Evolutionary conservation across 352 stramenopile species (phyloP), one percentile per base, ranked within the genome.

Genomic region (Phytophthora sansomeana): DNA sequence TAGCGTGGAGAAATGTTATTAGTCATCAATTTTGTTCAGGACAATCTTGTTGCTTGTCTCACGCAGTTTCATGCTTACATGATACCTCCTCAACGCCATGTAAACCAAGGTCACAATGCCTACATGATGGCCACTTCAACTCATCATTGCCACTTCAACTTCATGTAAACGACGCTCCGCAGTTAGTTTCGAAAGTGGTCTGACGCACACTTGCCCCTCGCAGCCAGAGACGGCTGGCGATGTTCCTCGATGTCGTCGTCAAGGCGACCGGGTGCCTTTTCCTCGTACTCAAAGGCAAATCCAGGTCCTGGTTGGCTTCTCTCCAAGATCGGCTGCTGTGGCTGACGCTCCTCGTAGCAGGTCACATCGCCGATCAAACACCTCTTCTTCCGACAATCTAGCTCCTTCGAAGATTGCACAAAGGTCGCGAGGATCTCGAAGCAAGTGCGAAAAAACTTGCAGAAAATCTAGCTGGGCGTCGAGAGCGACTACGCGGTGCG

Each of bases 371-470:
- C 80, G 17, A 89, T 89, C 42, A 83, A 58, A 19, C 48, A n/a
- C n/a, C n/a, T n/a, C 80, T 24, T 89, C 80, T 30, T 89, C 73
- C 6, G 75, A 78, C 29, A 89, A 81, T 54, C 68, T 63, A 28
- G 80, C 77, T 32, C 57, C 52, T 28, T 78, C 49, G 14, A 90
- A 78, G 30, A 90, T 42, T 5, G 69, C 32, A 14, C 69, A 77
- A 2, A 90, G 51, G 1, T 81, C 69, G 11, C 50, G 39, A 1
- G 79, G 69, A 24, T 87, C 67, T 24, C 63, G 73, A 38, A 90
- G 65, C 24, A 90, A 46, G 0, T 53, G 54, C 6, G 78, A 56
- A 32, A 87, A 89, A 10, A 70, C 69, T 14, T 63, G 35, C 0
- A 84, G 35, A 3, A 87, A 69, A 28, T 87, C 78, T 6, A 89